Percentiles rank a stretch among this genome's conserved stretches.
Conservation (phyloP, 2,329 filamentous ascomycete genomes). For the Epichloe typhina region DNA sequence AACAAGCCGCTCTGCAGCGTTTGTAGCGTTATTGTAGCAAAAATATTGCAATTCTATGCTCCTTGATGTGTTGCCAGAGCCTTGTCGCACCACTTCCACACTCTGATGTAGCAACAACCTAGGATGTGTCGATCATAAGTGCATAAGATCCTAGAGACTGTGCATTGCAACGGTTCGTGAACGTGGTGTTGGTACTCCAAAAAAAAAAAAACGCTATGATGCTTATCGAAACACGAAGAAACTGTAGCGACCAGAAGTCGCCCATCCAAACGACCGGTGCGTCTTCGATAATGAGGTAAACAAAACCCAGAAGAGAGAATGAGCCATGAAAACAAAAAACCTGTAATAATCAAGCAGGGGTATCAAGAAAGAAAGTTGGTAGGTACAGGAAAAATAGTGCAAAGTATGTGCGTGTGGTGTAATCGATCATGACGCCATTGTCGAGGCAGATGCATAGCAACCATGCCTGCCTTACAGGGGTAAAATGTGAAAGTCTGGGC, state of each 20-base stretch:
- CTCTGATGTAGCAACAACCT: not conserved
- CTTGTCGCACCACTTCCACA: not conserved
- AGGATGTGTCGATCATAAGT: not conserved
- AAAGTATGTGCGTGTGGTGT: not conserved
- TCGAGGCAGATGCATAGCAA: not conserved
- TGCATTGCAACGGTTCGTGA: not conserved
- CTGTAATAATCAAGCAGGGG: slow-evolving; percentile 3
- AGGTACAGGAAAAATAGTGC: not conserved
- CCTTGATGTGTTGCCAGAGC: not conserved
- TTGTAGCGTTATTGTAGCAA: not conserved
- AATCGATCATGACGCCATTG: not conserved
- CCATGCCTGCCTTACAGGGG: not conserved
- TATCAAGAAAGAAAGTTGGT: slow-evolving; percentile 4
- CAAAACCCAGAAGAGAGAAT: not conserved
- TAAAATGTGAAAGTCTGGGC: not conserved
- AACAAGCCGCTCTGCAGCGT: not conserved
- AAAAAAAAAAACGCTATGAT: not conserved
- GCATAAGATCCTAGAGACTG: not conserved
- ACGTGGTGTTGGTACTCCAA: not conserved
- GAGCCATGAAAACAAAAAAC: not conserved
- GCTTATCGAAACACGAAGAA: not conserved
- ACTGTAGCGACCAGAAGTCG: not conserved
- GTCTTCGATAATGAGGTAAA: not conserved
- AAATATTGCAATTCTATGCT: not conserved
- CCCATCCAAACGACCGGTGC: not conserved